phyloP scores from a whole-genome alignment of 2,329 filamentous ascomycete species.

The Calcarisporium arbuscula region DNA sequence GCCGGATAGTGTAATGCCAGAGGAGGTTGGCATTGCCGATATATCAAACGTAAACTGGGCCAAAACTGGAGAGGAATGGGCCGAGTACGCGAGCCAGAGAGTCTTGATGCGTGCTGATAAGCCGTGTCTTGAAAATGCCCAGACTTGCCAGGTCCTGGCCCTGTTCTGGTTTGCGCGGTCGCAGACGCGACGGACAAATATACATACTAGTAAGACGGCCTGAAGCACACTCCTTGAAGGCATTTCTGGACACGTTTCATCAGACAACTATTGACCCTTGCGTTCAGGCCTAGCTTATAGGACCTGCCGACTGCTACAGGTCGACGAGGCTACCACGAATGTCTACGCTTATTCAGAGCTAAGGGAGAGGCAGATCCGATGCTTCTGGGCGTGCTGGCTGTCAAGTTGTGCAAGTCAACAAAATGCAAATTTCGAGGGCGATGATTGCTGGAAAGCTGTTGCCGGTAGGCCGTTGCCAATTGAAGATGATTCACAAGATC shows the following conservation, averaged over 20 bases:
- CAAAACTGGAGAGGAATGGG: not conserved
- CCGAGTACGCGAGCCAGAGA: not conserved
- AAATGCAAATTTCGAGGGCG: not conserved
- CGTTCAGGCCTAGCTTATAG: not conserved
- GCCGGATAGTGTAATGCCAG: too few relatives aligned
- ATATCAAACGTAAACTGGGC: not conserved
- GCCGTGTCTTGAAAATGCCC: not conserved
- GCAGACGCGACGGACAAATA: not conserved
- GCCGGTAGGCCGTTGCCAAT: not conserved
- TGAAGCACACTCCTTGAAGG: not conserved
- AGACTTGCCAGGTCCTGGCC: not conserved
- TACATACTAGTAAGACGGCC: slow-evolving; percentile 1
- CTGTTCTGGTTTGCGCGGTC: not conserved
- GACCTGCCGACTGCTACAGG: not conserved
- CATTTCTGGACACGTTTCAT: not conserved
- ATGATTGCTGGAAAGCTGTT: not conserved
- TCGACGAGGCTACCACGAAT: not conserved
- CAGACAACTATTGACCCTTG: not conserved
- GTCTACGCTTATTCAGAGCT: not conserved
- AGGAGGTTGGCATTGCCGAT: too few relatives aligned
- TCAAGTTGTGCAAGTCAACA: not conserved
- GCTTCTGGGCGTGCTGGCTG: slow-evolving; percentile 1
- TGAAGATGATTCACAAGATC: not conserved
- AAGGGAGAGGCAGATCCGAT: not conserved
- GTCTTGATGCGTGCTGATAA: slow-evolving; percentile 1